Percentiles rank a stretch among this genome's conserved stretches.
phyloP scores from a whole-genome alignment of 2,329 filamentous ascomycete species.

The Neonectria magnoliae region DNA sequence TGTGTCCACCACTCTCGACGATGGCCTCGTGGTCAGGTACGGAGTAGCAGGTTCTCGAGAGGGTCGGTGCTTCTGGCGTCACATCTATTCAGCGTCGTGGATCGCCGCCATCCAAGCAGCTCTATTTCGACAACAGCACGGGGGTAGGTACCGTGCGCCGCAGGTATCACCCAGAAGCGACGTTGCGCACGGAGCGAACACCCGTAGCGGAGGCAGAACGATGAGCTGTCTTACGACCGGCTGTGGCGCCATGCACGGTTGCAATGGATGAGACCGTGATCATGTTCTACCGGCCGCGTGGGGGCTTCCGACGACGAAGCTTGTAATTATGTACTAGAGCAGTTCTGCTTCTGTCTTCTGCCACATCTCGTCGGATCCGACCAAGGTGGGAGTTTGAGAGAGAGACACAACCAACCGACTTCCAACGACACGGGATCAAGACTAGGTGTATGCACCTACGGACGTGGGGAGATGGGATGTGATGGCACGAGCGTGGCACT shows the following conservation, averaged over 20 bases:
- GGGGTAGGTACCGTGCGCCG: constrained; percentile 4
- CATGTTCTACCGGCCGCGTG: constrained; percentile 17
- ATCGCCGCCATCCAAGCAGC: constrained; percentile 5
- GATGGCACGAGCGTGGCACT: constrained; percentile 5
- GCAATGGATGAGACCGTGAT: constrained; percentile 1
- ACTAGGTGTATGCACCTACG: constrained; percentile 30
- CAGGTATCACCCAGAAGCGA: constrained; percentile 1
- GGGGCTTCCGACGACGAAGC: constrained; percentile 8
- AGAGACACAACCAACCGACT: constrained; percentile 14
- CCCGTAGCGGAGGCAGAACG: constrained; percentile 1
- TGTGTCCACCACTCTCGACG: constrained; percentile 9
- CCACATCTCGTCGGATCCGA: constrained; percentile 19
- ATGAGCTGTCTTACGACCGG: constrained; percentile 13
- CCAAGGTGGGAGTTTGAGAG: background rate
- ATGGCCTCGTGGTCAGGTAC: background rate
- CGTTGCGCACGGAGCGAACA: background rate
- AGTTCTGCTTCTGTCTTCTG: constrained; percentile 1
- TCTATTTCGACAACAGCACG: constrained; percentile 13
- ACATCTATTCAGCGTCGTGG: constrained; percentile 4
- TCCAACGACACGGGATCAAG: constrained; percentile 20
- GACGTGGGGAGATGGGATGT: constrained; percentile 21
- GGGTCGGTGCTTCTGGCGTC: constrained; percentile 1
- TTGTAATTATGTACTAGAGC: background rate
- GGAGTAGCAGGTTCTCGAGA: background rate
- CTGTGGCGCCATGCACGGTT: constrained; percentile 18